These are phyloP conservation scores for Parathielavia hyrcaniae DNA, from an alignment of 495 filamentous ascomycete genomes.

Conservation along the genomic window DNA sequence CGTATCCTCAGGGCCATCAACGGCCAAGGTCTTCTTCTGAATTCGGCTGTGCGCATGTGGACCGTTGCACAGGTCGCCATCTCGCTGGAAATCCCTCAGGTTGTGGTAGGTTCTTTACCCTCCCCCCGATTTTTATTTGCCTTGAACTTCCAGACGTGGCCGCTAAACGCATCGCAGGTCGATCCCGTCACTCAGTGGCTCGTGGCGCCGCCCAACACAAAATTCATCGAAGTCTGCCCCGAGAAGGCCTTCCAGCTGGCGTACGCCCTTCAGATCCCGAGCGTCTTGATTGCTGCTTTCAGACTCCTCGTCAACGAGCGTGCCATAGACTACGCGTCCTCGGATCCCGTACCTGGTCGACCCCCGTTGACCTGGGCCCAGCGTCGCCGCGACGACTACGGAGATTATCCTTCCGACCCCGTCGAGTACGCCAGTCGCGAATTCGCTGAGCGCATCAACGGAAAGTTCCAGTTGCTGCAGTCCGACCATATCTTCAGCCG, in stretches of 20 bases:
- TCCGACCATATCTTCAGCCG: slow-evolving; percentile 20
- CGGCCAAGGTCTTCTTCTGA: slow-evolving; percentile 45
- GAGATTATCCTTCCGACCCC: slow-evolving; percentile 30
- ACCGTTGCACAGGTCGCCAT: slow-evolving; percentile 56
- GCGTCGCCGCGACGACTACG: slow-evolving; percentile 30
- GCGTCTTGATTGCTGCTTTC: slow-evolving; percentile 36
- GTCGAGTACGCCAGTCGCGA: slow-evolving; percentile 28
- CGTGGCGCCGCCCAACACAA: slow-evolving; percentile 35
- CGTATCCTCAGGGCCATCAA: slow-evolving; percentile 51
- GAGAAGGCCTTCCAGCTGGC: slow-evolving; percentile 42
- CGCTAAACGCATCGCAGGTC: slow-evolving; percentile 14
- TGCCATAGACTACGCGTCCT: slow-evolving; percentile 61
- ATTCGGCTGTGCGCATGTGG: slow-evolving; percentile 60
- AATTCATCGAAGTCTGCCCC: slow-evolving; percentile 43
- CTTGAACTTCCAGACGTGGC: not conserved
- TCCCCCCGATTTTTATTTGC: no score
- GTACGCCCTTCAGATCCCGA: slow-evolving; percentile 32
- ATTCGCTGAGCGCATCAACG: slow-evolving; percentile 26
- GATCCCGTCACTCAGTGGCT: slow-evolving; percentile 41
- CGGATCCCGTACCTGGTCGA: slow-evolving; percentile 5
- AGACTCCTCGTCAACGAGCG: slow-evolving; percentile 41
- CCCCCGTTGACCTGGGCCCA: slow-evolving; percentile 21
- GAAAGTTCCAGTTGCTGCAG: slow-evolving; percentile 12
- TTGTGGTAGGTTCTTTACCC: slow-evolving; percentile 30
- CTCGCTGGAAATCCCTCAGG: slow-evolving; percentile 45